These are phyloP conservation scores for Amylostereum chailletii DNA, from an alignment of 1,284 basidiomycete species.

Conservation along the genomic window DNA sequence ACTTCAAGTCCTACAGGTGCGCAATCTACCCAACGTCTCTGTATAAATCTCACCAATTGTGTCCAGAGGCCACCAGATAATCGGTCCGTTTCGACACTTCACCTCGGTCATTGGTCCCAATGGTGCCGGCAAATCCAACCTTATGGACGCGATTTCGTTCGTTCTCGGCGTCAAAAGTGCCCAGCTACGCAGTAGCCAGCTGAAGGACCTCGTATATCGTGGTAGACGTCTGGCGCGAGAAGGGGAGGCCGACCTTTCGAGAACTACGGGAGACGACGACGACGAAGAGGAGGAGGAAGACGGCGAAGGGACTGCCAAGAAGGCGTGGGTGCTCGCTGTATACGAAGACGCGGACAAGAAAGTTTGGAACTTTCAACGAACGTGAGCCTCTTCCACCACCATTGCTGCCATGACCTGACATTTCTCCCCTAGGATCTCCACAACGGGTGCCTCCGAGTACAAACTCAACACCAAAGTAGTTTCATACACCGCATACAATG, in stretches of 20 bases:
- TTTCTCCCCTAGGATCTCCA: conserved; percentile 63
- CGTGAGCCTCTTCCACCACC: conserved; percentile 42
- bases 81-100: conserved; percentile 89
- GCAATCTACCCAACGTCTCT: conserved; percentile 10
- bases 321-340: conserved; percentile 92
- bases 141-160: conserved; percentile 99
- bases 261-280: conserved; percentile 35
- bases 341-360: conserved; percentile 72
- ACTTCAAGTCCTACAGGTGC: conserved; percentile 89
- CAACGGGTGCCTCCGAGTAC: conserved; percentile 82
- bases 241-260: conserved; percentile 36
- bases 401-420: not conserved
- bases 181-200: conserved; percentile 86
- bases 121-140: conserved; percentile 97
- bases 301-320: conserved; percentile 79
- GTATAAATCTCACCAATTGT: conserved; percentile 2
- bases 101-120: conserved; percentile 97
- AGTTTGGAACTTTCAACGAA: conserved; percentile 87
- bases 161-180: conserved; percentile 94
- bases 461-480: conserved; percentile 74
- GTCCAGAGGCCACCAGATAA: conserved; percentile 70
- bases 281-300: conserved; percentile 48
- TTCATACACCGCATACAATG: conserved; percentile 80
- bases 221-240: conserved; percentile 68
- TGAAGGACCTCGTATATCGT: conserved; percentile 94